These are phyloP conservation scores for Raphanus sativus DNA, from an alignment of 345 rosid genomes.

Conservation along the genomic window DNA sequence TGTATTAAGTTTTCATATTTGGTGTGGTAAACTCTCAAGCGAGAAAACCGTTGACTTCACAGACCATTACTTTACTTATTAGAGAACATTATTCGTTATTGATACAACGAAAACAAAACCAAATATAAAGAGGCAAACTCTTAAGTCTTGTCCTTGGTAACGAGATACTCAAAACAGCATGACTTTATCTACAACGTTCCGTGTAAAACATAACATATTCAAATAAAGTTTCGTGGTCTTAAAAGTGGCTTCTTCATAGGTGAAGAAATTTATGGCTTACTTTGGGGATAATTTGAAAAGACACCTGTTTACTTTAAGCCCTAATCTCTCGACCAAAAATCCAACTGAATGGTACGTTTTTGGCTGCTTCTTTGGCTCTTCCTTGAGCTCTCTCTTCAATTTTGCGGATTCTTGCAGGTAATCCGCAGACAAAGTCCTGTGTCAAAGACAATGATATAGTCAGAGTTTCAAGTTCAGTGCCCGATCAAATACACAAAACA, in stretches of 20 bases:
- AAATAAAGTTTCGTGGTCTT: constrained; percentile 29
- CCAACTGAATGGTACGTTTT: constrained; percentile 59
- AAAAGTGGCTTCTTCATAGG: constrained; percentile 1
- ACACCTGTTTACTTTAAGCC: constrained; percentile 24
- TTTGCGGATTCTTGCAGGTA: constrained; percentile 56
- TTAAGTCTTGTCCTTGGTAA: constrained; percentile 21
- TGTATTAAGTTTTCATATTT: constrained; percentile 10
- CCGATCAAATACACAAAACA: background rate
- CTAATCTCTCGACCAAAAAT: constrained; percentile 50
- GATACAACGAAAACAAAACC: background rate
- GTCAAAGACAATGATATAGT: constrained; percentile 10
- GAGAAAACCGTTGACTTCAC: background rate
- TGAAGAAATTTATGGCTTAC: constrained; percentile 21
- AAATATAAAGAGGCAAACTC: background rate
- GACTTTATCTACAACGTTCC: constrained; percentile 35
- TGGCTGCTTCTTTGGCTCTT: constrained; percentile 51
- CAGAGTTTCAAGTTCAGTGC: constrained; percentile 10
- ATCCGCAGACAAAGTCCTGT: constrained; percentile 52
- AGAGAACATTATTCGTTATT: background rate
- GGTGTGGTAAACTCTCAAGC: background rate
- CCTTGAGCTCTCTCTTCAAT: constrained; percentile 67
- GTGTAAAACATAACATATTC: constrained; percentile 24
- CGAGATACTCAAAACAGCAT: constrained; percentile 26
- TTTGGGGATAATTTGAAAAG: background rate
- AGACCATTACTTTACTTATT: background rate